These are phyloP conservation scores for Talaromyces sp. DNA, from an alignment of 2,329 filamentous ascomycete species.

Conservation along the genomic window DNA sequence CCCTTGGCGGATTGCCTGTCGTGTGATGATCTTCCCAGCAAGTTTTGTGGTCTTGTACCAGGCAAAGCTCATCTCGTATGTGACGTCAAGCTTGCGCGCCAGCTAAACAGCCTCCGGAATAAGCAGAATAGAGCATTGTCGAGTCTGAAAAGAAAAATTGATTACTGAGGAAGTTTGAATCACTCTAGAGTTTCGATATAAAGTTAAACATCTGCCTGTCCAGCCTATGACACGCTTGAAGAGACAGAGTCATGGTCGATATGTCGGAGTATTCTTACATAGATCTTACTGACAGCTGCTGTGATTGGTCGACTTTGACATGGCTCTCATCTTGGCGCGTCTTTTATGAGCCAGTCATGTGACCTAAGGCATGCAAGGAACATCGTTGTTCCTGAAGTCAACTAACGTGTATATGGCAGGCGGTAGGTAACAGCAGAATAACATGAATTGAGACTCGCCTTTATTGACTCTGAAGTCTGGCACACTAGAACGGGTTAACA, in stretches of 20 bases:
- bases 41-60: neutral
- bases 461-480: neutral
- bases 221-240: neutral
- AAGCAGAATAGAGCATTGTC: neutral
- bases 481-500: neutral
- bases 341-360: neutral
- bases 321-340: neutral
- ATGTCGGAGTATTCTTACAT: neutral
- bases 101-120: neutral
- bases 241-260: neutral
- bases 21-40: neutral
- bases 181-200: neutral
- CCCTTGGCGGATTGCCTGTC: neutral
- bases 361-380: neutral
- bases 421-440: neutral
- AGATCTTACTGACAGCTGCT: neutral
- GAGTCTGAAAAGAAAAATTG: neutral
- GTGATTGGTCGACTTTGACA: neutral
- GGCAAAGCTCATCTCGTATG: neutral
- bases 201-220: neutral
- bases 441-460: neutral
- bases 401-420: neutral
- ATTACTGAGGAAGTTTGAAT: neutral
- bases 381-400: neutral
- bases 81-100: conserved; percentile 4